Conservation (phyloP, 2,329 filamentous ascomycete species). For the Scytalidium sp. region DNA sequence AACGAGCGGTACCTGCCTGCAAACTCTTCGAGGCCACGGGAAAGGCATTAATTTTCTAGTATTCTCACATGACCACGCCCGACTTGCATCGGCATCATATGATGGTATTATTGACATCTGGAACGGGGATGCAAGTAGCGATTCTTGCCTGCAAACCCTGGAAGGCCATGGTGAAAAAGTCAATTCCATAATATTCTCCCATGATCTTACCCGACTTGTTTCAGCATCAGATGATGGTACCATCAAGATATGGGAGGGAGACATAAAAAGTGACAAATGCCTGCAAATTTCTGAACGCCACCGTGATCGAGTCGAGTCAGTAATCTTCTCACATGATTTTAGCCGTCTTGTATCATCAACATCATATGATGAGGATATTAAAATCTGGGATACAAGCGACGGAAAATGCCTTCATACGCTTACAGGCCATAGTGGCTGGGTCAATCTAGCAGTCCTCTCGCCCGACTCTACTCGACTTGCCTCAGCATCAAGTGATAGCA, state of each 20-base stretch:
- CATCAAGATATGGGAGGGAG: constrained; percentile 2
- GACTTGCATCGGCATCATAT: background rate
- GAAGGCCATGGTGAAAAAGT: background rate
- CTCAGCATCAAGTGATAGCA: constrained; percentile 5
- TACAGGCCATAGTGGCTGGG: background rate
- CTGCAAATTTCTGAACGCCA: background rate
- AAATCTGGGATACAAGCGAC: constrained; percentile 65
- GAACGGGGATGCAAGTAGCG: background rate
- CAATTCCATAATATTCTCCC: constrained; percentile 4
- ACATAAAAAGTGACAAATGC: background rate
- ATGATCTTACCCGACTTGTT: background rate
- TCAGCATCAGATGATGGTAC: background rate
- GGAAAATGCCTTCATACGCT: background rate
- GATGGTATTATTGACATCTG: constrained; percentile 1
- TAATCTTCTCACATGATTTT: constrained; percentile 2
- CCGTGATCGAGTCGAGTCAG: background rate
- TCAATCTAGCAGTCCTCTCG: constrained; percentile 3
- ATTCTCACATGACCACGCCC: background rate
- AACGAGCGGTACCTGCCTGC: constrained; percentile 1
- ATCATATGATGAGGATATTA: constrained; percentile 90
- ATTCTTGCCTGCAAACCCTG: background rate
- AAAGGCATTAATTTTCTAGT: background rate
- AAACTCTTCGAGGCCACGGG: constrained; percentile 1
- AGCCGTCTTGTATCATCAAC: constrained; percentile 52
- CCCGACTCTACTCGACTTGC: constrained; percentile 3